Evolutionary conservation across 306 rosid genomes (phyloP).

Genomic region (Dalbergia oliveri): DNA sequence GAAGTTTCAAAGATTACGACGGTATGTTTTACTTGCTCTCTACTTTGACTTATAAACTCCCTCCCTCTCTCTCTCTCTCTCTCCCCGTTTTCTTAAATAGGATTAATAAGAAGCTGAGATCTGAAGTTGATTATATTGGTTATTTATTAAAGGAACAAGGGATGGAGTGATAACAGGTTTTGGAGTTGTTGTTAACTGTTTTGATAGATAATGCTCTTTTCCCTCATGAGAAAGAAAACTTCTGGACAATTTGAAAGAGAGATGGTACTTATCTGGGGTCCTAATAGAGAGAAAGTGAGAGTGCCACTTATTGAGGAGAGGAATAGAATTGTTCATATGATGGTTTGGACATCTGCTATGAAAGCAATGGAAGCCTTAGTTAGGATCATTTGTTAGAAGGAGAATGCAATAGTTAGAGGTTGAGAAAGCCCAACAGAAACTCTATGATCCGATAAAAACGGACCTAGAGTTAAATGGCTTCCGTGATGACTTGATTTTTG

Average conservation of each 20-base stretch:
- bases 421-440: background rate
- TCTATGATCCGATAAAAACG: background rate
- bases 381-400: background rate
- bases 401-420: background rate
- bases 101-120: constrained; percentile 1
- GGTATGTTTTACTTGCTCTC: constrained; percentile 56
- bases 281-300: background rate
- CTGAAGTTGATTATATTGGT: constrained; percentile 42
- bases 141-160: constrained; percentile 19
- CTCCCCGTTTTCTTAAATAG: background rate
- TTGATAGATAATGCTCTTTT: constrained; percentile 11
- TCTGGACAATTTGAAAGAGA: constrained; percentile 1
- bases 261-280: too few relatives aligned
- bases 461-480: background rate
- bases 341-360: background rate
- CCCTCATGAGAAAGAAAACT: background rate
- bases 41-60: background rate
- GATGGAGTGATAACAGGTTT: constrained; percentile 6
- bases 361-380: background rate
- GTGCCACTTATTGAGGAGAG: background rate
- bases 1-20: constrained; percentile 75
- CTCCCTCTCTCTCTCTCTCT: background rate
- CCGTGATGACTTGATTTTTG: background rate
- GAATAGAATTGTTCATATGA: background rate
- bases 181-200: constrained; percentile 9